Evolutionary conservation across 768 basidiomycete genomes (phyloP).

Genomic region (Russula sp.): DNA sequence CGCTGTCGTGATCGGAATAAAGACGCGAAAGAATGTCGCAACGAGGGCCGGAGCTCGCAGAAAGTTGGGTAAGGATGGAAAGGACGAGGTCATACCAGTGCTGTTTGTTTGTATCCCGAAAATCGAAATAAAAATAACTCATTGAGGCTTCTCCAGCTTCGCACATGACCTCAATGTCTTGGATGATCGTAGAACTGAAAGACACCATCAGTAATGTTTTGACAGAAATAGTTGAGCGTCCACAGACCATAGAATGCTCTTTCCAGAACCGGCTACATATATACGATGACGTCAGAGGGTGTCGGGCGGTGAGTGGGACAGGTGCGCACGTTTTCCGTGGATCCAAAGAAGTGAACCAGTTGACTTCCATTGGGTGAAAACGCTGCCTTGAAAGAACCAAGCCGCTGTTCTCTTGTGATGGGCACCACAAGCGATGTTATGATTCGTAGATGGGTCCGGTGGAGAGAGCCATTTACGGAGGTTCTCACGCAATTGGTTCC

Average conservation of each 20-base stretch:
- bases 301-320: not conserved
- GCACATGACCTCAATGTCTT: not conserved
- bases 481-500: not conserved
- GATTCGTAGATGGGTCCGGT: not conserved
- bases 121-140: not conserved
- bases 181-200: not conserved
- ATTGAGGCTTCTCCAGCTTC: not conserved
- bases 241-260: not conserved
- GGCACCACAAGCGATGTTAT: not conserved
- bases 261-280: not conserved
- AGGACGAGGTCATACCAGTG: not conserved
- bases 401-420: not conserved
- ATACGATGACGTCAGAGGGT: not conserved
- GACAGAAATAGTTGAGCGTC: not conserved
- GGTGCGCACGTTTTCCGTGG: not conserved
- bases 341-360: not conserved
- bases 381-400: not conserved
- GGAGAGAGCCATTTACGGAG: not conserved
- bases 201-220: not conserved
- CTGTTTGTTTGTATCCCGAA: not conserved
- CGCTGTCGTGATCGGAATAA: not conserved
- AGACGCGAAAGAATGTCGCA: not conserved
- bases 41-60: not conserved
- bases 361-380: not conserved
- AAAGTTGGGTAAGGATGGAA: not conserved